Evolutionary conservation across 306 rosid species (phyloP), one percentile per base, ranked within the genome.

Genomic region (Pueraria montana): DNA sequence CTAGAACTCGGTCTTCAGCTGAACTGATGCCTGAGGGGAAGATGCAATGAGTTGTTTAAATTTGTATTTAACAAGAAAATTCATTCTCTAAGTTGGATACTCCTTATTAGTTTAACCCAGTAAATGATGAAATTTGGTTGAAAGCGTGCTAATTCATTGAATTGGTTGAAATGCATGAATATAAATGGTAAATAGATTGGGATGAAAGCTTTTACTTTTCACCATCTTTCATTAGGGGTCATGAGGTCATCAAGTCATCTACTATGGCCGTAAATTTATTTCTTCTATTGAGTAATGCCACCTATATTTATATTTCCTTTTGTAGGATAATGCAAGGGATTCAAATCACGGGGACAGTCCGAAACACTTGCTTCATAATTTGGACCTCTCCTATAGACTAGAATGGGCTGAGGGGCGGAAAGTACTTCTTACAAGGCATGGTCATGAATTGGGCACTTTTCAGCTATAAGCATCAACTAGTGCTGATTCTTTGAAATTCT

Each of bases 351-450:
- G 80, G 18, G 97, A 95, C 84, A 79, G 87, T 86, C 71, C 90
- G 89, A 92, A 89, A 85, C 90, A 85, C 63, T 82, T 95, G 88
- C 89, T 93, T 84, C 97, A 95, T 53, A 91, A 91, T 86, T 89
- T 95, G 67, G 98, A 95, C 84, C 99, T 95, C 58, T 89, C 93
- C 23, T 93, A 93, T 82, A 91, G 93, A 76, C 88, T 95, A 67
- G 91, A 89, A 75, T 95, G 98, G 99, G 80, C 80, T 27, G 79
- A 83, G 58, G 90, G 88, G 45, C 87, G 97, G 82, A 93, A 91
- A 82, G 88, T 95, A 61, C 86, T 76, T 80, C 97, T 93, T 78
- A 58, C 88, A 10, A 76, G 83, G 84, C 97, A 91, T 85, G 94
- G 94, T 65, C 89, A 89, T 30, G 98, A 91, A 72, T 78, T 95